These are phyloP conservation scores for Silene vulgaris DNA, from an alignment of 179 eudicot species.

Conservation along the genomic window DNA sequence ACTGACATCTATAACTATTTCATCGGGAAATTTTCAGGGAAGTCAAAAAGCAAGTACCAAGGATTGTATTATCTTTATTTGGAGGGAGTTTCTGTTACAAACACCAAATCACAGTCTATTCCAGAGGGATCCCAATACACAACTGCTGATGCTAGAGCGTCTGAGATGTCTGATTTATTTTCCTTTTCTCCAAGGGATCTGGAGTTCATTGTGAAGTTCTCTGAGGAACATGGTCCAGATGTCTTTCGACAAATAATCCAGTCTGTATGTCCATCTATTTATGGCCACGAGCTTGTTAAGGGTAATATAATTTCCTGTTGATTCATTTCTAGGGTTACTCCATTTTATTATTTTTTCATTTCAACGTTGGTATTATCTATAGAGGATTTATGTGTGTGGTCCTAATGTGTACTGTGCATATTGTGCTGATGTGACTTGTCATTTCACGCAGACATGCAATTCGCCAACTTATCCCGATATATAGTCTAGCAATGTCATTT, in stretches of 20 bases:
- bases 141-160: slow-evolving; percentile 44
- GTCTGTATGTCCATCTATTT: slow-evolving; percentile 92
- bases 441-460: neutral
- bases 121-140: slow-evolving; percentile 48
- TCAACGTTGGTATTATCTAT: neutral
- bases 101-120: slow-evolving; percentile 64
- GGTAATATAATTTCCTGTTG: slow-evolving; percentile 36
- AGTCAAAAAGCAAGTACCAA: slow-evolving; percentile 86
- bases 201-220: slow-evolving; percentile 79
- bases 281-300: slow-evolving; percentile 96
- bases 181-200: slow-evolving; percentile 85
- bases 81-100: slow-evolving; percentile 77
- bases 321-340: neutral
- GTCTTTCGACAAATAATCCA: slow-evolving; percentile 79
- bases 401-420: neutral
- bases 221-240: slow-evolving; percentile 68
- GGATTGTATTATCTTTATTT: slow-evolving; percentile 89
- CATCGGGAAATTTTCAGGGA: slow-evolving; percentile 48
- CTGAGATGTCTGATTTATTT: slow-evolving; percentile 69
- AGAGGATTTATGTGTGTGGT: neutral
- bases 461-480: neutral
- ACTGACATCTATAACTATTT: slow-evolving; percentile 9
- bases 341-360: neutral
- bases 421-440: neutral
- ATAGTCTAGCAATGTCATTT: neutral